phyloP scores from a whole-genome alignment of 192 early-diverging fungal genomes.

The Backusella westeae region DNA sequence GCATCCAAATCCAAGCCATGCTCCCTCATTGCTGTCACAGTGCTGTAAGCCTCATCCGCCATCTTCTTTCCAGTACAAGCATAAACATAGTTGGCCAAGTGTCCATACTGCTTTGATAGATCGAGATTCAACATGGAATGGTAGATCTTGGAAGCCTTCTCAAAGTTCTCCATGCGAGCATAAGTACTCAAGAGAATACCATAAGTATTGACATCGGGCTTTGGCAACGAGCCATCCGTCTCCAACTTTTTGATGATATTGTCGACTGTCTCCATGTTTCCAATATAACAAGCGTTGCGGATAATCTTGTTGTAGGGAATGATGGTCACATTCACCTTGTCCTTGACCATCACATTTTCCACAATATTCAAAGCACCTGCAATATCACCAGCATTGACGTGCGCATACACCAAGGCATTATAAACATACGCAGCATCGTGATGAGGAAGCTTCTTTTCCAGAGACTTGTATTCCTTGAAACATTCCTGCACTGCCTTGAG shows the following conservation, averaged over 20 bases:
- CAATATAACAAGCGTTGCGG: conserved; percentile 14
- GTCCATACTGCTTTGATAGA: conserved; percentile 27
- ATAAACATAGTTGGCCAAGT: conserved; percentile 27
- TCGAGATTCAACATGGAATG: conserved; percentile 14
- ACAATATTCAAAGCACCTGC: conserved; percentile 29
- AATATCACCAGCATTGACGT: conserved; percentile 29
- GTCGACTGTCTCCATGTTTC: conserved; percentile 11
- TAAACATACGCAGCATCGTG: conserved; percentile 35
- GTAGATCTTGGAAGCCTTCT: conserved; percentile 13
- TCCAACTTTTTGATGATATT: conserved; percentile 7
- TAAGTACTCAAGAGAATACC: conserved; percentile 22
- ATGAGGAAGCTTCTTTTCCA: conserved; percentile 2
- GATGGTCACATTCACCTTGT: conserved; percentile 19
- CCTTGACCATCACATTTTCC: conserved; percentile 31
- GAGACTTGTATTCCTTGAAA: conserved; percentile 30
- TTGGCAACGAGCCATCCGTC: conserved; percentile 17
- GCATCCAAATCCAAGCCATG: conserved; percentile 26
- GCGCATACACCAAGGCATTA: conserved; percentile 33
- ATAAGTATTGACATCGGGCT: conserved; percentile 31
- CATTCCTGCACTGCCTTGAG: conserved; percentile 30
- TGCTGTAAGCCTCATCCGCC: conserved; percentile 3
- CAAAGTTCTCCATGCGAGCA: conserved; percentile 10
- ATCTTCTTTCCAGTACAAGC: conserved; percentile 11
- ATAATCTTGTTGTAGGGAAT: conserved; percentile 33
- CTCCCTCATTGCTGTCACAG: conserved; percentile 14